Base-by-base conservation (phyloP, 441 rosid species). In the Geranium incanum region DNA sequence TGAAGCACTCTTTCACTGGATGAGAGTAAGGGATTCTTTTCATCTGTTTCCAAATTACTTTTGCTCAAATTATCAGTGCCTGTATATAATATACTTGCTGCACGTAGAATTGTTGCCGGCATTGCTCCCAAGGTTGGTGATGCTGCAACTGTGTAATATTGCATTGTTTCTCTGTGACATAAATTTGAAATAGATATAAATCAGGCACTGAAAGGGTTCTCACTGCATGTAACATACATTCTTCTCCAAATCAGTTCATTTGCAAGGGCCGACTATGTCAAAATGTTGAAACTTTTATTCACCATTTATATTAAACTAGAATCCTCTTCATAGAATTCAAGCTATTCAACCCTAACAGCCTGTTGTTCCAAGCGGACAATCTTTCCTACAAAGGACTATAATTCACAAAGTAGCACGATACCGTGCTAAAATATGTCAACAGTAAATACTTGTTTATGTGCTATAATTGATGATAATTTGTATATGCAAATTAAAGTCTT, bases 101-200 rank as follows among this genome's bases (percentile, higher is more conserved):
- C 73, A 21, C 72, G 84, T 33, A 67, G 73, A 3, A 91, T 73
- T 15, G 77, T 15, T 5, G 19, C 60, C 1, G 60, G 60, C 60
- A 52, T 12, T 5, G 21, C 19, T 19, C 87, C 96, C 43, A 91
- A 79, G 71, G 71, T 74, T 48, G 94, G 97, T 39, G 93, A 87
- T 57, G 86, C 78, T 0, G 92, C 83, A 50, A 93, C 86, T 74
- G 96, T 81, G 75, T 88, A 90, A 4, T 93, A 84, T 81, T 88
- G 89, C 15, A 76, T 83, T 33, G 98, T 60, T 39, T 65, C 73
- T 52, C 79, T 76, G 76, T 52, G 13, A 71, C 57, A 38, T 38
- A 18, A 57, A 63, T 21, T 16, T 16, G 7, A 66, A 21, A 23
- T 21, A 36, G 15, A 50, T 50, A 12, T 50, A 12, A 50, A 4